A percentile compares a stretch with the other conserved stretches of the same genome.
phyloP scores from a whole-genome alignment of 306 rosid species.

The Quercus gilva region DNA sequence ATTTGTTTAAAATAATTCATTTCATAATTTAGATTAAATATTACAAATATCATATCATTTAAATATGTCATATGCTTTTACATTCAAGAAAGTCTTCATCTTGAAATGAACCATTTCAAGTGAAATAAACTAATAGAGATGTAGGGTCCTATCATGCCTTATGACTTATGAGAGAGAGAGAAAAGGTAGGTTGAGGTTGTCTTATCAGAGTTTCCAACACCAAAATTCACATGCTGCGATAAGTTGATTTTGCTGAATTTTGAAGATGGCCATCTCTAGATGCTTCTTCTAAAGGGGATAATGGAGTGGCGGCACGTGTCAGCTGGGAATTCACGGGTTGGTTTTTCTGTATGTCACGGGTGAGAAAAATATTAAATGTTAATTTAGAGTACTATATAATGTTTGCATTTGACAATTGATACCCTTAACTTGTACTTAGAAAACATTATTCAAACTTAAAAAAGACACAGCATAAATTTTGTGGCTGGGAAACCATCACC shows the following conservation, averaged over 20 bases:
- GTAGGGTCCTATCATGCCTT: neutral
- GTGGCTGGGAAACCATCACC: neutral
- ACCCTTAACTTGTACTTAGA: neutral
- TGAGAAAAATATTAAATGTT: neutral
- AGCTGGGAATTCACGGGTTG: slow-evolving; percentile 50
- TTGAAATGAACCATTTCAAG: too few relatives aligned
- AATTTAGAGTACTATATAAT: slow-evolving; percentile 6
- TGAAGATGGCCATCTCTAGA: neutral
- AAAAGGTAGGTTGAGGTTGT: neutral
- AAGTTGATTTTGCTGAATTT: slow-evolving; percentile 37
- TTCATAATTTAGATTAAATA: too few relatives aligned
- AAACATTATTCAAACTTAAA: neutral
- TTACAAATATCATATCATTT: too few relatives aligned
- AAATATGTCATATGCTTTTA: too few relatives aligned
- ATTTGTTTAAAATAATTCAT: too few relatives aligned
- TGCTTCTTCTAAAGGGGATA: neutral
- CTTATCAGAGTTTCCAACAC: slow-evolving; percentile 34
- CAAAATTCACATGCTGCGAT: slow-evolving; percentile 46
- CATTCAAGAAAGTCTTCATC: too few relatives aligned
- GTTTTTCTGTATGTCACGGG: slow-evolving; percentile 57
- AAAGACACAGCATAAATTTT: slow-evolving; percentile 25
- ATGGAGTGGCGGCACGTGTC: slow-evolving; percentile 43
- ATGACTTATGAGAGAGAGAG: neutral
- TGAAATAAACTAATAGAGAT: too few relatives aligned
- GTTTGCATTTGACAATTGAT: slow-evolving; percentile 3